Conservation (phyloP, 2,329 filamentous ascomycete genomes). For the Fusarium sp. region DNA sequence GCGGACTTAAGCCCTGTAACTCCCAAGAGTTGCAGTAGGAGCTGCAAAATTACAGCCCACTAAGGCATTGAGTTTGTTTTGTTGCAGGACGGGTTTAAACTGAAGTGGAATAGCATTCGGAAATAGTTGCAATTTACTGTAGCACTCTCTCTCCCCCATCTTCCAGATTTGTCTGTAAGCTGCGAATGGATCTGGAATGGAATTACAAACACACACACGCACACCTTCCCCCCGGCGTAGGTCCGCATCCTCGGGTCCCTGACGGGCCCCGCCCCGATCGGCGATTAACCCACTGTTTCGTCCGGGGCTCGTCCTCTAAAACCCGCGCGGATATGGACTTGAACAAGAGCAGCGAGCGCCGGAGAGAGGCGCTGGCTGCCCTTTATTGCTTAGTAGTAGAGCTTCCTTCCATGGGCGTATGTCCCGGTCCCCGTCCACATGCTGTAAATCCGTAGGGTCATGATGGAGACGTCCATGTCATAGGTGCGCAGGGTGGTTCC, state of each 20-base stretch:
- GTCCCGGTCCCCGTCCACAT: neutral
- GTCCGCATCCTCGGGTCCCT: slow-evolving; percentile 27
- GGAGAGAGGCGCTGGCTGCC: neutral
- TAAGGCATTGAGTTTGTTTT: neutral
- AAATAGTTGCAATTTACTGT: neutral
- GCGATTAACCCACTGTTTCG: slow-evolving; percentile 33
- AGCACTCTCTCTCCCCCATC: neutral
- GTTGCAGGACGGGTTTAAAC: neutral
- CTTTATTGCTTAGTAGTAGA: slow-evolving; percentile 19
- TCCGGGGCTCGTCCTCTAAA: slow-evolving; percentile 35
- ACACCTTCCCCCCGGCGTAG: neutral
- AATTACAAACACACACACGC: neutral
- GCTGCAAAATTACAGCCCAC: neutral
- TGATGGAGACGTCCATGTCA: neutral
- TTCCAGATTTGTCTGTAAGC: neutral
- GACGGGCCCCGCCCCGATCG: slow-evolving; percentile 32
- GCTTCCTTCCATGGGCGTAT: neutral
- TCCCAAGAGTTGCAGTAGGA: slow-evolving; percentile 27
- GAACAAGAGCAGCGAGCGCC: neutral
- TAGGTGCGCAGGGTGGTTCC: neutral
- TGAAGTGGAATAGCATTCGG: neutral
- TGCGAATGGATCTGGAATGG: neutral
- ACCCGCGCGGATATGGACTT: slow-evolving; percentile 29
- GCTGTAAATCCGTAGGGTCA: neutral
- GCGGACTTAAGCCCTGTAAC: slow-evolving; percentile 41